phyloP scores from a whole-genome alignment of 805 yeast species.

The Sugiyamaella valdiviana region DNA sequence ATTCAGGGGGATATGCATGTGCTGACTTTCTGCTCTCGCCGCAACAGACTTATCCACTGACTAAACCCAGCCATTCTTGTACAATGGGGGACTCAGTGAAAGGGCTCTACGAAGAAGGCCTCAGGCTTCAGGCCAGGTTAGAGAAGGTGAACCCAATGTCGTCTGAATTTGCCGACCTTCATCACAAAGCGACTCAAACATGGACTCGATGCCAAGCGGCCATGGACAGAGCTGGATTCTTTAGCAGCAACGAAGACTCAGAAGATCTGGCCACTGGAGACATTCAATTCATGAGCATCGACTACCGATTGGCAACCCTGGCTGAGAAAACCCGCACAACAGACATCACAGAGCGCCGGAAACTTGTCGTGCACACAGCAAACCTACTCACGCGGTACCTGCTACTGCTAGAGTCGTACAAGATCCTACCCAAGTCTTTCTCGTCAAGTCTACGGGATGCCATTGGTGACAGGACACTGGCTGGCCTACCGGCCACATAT shows the following conservation, averaged over 20 bases:
- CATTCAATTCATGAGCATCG: slow-evolving; percentile 52
- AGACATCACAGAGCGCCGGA: slow-evolving; percentile 18
- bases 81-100: slow-evolving; percentile 10
- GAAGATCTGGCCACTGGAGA: slow-evolving; percentile 64
- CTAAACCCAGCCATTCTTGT: neutral
- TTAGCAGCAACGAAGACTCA: slow-evolving; percentile 63
- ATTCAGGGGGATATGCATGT: slow-evolving; percentile 13
- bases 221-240: slow-evolving; percentile 48
- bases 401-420: slow-evolving; percentile 19
- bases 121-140: slow-evolving; percentile 1
- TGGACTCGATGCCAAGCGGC: slow-evolving; percentile 41
- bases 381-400: slow-evolving; percentile 25
- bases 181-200: slow-evolving; percentile 36
- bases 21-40: too few relatives aligned
- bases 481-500: neutral
- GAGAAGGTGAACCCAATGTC: neutral
- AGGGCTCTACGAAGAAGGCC: slow-evolving; percentile 11
- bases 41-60: neutral
- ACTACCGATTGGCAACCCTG: slow-evolving; percentile 50
- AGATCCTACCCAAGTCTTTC: slow-evolving; percentile 17
- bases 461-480: neutral
- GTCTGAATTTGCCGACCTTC: slow-evolving; percentile 20
- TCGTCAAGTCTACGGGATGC: slow-evolving; percentile 12
- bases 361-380: slow-evolving; percentile 17
- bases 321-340: slow-evolving; percentile 25